These are phyloP conservation scores for Heterobasidion annosum DNA, from an alignment of 1,284 basidiomycete species.

Conservation along the genomic window DNA sequence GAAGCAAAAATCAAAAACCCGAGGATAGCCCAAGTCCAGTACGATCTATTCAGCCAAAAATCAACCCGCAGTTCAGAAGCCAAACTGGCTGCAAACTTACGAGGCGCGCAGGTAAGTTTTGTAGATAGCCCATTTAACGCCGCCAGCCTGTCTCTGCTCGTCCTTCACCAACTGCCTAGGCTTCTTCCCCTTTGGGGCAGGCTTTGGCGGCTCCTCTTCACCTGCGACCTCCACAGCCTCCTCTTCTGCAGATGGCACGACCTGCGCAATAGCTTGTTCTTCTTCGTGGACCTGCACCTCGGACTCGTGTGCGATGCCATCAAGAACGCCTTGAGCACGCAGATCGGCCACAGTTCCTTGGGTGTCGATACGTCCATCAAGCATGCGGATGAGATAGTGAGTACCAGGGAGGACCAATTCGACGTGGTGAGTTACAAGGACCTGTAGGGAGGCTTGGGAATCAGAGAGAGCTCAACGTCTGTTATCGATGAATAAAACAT, in stretches of 20 bases:
- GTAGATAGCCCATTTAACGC: constrained; percentile 76
- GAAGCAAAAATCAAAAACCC: constrained; percentile 37
- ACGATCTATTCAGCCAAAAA: constrained; percentile 33
- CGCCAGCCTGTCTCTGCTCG: constrained; percentile 64
- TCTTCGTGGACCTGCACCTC: constrained; percentile 4
- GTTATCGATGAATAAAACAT: constrained; percentile 13
- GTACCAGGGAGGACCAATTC: constrained; percentile 65
- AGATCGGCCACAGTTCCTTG: constrained; percentile 59
- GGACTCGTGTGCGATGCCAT: constrained; percentile 43
- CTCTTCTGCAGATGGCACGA: constrained; percentile 14
- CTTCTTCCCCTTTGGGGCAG: constrained; percentile 32
- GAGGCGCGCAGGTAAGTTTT: constrained; percentile 69
- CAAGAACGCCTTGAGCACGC: constrained; percentile 44
- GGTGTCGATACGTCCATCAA: constrained; percentile 64
- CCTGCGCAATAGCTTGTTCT: constrained; percentile 14
- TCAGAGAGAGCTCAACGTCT: neutral
- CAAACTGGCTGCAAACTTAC: constrained; percentile 21
- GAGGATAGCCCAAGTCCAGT: constrained; percentile 53
- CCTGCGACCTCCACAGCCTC: constrained; percentile 15
- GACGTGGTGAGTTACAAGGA: constrained; percentile 70
- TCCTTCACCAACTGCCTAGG: constrained; percentile 60
- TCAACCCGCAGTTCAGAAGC: neutral
- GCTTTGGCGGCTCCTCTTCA: constrained; percentile 18
- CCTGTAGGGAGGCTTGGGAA: constrained; percentile 21
- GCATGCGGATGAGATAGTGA: constrained; percentile 62